Base-by-base conservation (phyloP, 768 basidiomycete genomes). In the Fistulinella prunicolor region DNA sequence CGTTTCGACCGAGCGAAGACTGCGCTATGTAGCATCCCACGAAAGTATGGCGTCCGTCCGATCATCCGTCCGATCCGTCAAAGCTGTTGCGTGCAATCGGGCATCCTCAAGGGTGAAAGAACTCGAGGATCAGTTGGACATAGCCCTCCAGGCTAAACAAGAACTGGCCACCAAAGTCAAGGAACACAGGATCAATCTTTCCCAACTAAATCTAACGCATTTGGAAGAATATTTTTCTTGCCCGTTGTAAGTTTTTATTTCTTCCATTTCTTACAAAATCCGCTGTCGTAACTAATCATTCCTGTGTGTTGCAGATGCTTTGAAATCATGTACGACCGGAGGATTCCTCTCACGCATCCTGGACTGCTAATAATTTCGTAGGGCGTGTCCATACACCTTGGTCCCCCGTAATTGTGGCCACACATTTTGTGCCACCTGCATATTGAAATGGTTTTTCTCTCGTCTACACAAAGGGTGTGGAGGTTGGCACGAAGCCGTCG, bases 381-480 rank as follows among this genome's bases (percentile, higher is more conserved):
- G 70, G 52, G 79, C 82, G 2, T 73, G 74, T 52, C 85, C 85
- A 8, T 81, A 81, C 58, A 67, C 69, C 26, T 66, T 85, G 35
- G 76, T 72, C 47, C 77, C 81, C 16, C 70, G 69, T 13, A 66
- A 70, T 34, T 86, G 85, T 51, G 85, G 85, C 9, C 85, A 87
- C 58, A 77, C 82, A 4, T 86, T 82, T 58, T 86, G 83, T 59
- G 78, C 80, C 24, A 66, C 80, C 40, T 85, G 82, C 65, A 81
- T 83, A 51, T 63, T 86, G 24, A 79, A 79, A 58, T 83, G 82
- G 80, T 80, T 80, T 66, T 85, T 85, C 70, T 81, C 82, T 57
- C 78, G 79, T 40, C 66, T 85, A 23, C 83, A 86, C 64, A 70
- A 69, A 39, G 71, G 69, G 1, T 86, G 85, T 59, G 83, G 83